phyloP scores from a whole-genome alignment of 2,329 filamentous ascomycete genomes.

The Tolypocladium sp. region DNA sequence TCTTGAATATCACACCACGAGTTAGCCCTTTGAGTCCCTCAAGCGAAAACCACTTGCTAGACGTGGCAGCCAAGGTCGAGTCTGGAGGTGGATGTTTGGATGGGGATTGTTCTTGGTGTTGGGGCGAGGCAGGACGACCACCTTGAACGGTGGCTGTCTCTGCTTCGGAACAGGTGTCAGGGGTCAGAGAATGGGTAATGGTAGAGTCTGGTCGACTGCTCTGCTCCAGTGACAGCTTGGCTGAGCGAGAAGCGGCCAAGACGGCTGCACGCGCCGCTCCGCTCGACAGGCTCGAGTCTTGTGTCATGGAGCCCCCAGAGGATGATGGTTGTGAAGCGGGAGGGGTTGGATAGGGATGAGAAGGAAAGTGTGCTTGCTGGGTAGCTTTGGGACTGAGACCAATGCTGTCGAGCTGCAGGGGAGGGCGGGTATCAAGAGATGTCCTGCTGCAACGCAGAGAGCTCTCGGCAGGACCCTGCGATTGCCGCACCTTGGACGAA shows the following conservation, averaged over 20 bases:
- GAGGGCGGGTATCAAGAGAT: constrained; percentile 4
- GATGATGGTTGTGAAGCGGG: constrained; percentile 41
- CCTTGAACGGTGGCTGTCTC: neutral
- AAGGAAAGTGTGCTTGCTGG: constrained; percentile 13
- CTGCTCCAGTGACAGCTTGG: constrained; percentile 3
- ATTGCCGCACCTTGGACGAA: constrained; percentile 20
- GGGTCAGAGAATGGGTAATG: constrained; percentile 1
- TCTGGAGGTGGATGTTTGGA: constrained; percentile 36
- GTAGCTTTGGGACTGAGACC: constrained; percentile 12
- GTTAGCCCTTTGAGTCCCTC: constrained; percentile 81
- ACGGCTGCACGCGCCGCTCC: constrained; percentile 12
- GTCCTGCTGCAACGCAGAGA: constrained; percentile 14
- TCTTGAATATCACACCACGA: constrained; percentile 67
- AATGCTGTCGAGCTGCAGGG: constrained; percentile 8
- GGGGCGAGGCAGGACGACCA: constrained; percentile 1
- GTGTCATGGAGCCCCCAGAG: constrained; percentile 19
- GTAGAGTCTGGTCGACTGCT: neutral
- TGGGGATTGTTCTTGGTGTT: constrained; percentile 20
- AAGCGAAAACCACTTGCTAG: constrained; percentile 52
- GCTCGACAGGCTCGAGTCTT: constrained; percentile 15
- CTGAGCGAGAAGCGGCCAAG: constrained; percentile 9
- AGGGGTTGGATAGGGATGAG: constrained; percentile 45
- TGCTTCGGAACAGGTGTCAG: neutral
- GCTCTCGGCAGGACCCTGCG: constrained; percentile 15
- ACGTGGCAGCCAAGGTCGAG: constrained; percentile 24